phyloP scores from a whole-genome alignment of 2,329 filamentous ascomycete genomes.

The Alternaria postmessia region DNA sequence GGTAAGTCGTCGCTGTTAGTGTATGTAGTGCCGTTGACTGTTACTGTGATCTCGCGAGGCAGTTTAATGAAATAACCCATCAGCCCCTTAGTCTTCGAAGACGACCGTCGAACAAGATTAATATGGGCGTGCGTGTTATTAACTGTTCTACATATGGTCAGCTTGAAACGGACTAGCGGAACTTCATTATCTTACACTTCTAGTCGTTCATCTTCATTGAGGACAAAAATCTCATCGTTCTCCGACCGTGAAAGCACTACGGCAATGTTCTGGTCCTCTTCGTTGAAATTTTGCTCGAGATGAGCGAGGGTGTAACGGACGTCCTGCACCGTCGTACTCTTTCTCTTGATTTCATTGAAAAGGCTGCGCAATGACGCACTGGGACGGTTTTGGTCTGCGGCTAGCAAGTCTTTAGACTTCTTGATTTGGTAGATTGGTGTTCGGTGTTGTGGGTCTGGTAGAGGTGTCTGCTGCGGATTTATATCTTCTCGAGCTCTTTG shows the following conservation, averaged over 20 bases:
- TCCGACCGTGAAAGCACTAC: constrained; percentile 10
- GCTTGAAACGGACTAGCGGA: background rate
- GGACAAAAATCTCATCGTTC: background rate
- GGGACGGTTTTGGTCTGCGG: background rate
- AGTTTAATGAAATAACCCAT: constrained; percentile 22
- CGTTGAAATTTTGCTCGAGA: constrained; percentile 2
- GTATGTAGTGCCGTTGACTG: constrained; percentile 28
- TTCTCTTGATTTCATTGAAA: constrained; percentile 14
- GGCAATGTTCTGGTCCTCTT: background rate
- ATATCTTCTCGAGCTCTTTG: constrained; percentile 2
- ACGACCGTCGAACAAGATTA: constrained; percentile 2
- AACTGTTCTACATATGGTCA: constrained; percentile 4
- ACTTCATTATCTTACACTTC: constrained; percentile 10
- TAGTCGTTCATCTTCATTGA: constrained; percentile 9
- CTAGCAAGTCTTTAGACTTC: background rate
- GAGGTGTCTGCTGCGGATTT: background rate
- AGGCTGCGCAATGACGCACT: constrained; percentile 11
- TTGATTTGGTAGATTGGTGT: constrained; percentile 10
- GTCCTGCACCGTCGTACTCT: background rate
- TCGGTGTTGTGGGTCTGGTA: constrained; percentile 13
- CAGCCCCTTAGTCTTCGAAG: background rate
- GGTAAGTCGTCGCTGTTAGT: constrained; percentile 9
- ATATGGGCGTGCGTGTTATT: constrained; percentile 4
- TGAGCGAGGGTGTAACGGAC: background rate
- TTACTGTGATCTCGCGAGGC: constrained; percentile 14